Percentiles rank a stretch among this genome's conserved stretches.
Conservation (phyloP, 2,329 filamentous ascomycete genomes). For the Pseudovirgaria hyperparasitica region DNA sequence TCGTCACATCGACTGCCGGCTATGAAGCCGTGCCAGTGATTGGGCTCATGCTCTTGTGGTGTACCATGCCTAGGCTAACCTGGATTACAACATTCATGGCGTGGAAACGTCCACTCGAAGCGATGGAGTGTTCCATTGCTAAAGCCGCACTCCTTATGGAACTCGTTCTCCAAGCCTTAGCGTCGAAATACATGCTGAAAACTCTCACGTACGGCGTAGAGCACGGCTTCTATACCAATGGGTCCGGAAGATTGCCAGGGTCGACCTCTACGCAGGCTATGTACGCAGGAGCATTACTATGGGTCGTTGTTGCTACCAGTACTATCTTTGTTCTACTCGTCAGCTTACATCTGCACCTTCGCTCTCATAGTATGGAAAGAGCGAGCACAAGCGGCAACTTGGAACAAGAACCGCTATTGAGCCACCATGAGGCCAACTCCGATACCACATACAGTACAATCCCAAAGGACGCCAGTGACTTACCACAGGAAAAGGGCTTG, state of each 20-base stretch:
- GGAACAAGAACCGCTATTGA: slow-evolving; percentile 6
- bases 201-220: slow-evolving; percentile 15
- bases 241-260: slow-evolving; percentile 6
- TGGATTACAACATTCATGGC: slow-evolving; percentile 13
- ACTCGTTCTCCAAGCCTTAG: slow-evolving; percentile 13
- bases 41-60: slow-evolving; percentile 19
- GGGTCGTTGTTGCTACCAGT: slow-evolving; percentile 13
- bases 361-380: slow-evolving; percentile 2
- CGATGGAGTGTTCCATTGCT: slow-evolving; percentile 6
- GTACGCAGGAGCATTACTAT: slow-evolving; percentile 18
- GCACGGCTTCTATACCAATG: slow-evolving; percentile 15
- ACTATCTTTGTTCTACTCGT: slow-evolving; percentile 4
- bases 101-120: slow-evolving; percentile 6
- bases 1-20: slow-evolving; percentile 11
- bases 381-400: slow-evolving; percentile 2
- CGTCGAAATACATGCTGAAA: slow-evolving; percentile 11
- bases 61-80: slow-evolving; percentile 16
- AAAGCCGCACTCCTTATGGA: slow-evolving; percentile 14
- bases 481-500: slow-evolving; percentile 3
- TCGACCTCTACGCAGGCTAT: slow-evolving; percentile 15
- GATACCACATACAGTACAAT: slow-evolving; percentile 10
- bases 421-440: slow-evolving; percentile 1
- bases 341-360: slow-evolving; percentile 4
- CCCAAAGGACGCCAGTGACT: neutral
- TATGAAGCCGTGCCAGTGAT: slow-evolving; percentile 12